phyloP scores from a whole-genome alignment of 495 filamentous ascomycete species.

The Cercophora newfieldiana region DNA sequence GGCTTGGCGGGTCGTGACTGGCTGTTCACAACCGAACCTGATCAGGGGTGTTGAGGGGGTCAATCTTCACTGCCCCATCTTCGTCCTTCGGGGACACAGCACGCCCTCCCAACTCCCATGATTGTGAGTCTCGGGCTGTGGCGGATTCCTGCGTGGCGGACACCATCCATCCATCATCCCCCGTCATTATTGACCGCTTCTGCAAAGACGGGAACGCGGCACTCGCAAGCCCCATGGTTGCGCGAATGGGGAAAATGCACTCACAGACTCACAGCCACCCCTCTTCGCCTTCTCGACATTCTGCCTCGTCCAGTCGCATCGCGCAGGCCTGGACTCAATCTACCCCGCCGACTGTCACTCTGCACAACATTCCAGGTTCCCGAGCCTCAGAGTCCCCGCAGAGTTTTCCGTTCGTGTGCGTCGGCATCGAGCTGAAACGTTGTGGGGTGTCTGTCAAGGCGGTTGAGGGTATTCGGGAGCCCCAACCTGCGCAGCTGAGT shows the following conservation, averaged over 20 bases:
- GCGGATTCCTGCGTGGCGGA: constrained; percentile 53
- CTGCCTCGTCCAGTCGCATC: neutral
- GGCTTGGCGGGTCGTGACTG: constrained; percentile 3
- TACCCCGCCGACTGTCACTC: neutral
- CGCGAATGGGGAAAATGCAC: neutral
- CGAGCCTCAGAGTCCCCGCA: neutral
- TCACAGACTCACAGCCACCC: neutral
- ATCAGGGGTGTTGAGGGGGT: neutral
- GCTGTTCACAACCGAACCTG: constrained; percentile 2
- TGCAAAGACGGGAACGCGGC: neutral
- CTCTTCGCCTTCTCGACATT: neutral
- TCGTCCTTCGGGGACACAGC: neutral
- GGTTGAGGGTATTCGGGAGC: neutral
- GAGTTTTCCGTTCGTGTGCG: neutral
- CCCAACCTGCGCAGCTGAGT: neutral
- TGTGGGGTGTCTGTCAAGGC: neutral
- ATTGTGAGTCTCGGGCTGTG: constrained; percentile 6
- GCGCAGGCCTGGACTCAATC: neutral
- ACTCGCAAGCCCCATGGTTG: neutral
- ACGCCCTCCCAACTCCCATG: neutral
- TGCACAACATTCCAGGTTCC: neutral
- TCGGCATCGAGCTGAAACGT: neutral
- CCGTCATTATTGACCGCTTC: neutral
- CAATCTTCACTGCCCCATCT: constrained; percentile 11
- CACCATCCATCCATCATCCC: neutral